Base-by-base conservation (phyloP, 2,329 filamentous ascomycete genomes). In the Diaporthe vaccinii region DNA sequence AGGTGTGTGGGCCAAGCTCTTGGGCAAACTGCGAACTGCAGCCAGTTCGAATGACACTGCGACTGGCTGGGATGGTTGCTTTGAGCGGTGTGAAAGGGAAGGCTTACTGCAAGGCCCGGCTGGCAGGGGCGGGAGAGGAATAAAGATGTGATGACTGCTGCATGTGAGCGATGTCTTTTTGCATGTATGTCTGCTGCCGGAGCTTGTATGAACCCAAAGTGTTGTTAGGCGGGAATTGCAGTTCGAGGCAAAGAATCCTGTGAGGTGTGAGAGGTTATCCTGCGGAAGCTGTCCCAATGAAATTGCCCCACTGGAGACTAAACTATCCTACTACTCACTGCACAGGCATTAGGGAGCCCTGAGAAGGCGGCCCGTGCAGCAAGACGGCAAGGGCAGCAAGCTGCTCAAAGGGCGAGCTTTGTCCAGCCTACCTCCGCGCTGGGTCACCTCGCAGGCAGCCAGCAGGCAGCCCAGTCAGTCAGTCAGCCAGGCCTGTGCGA, bases 281-380 rank as follows among this genome's bases (percentile, higher is more conserved):
- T 20, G 31, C 6, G 44, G 22, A 53, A 53, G 65, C 31, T 28
- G 14, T 68, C 31, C 22, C 36, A 22, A 44, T 5, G 41, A 41
- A 61, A 25, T 61, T 39, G 36, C n/a, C 39, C 36, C n/a, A 62
- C 36, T 28, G n/a, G 36, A 20, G 36, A 28, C 36, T 28, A 20
- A 8, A 10, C 14, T 17, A 3, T 57, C 53, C 39, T 20, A 5
- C 25, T 57, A 25, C 39, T 41, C 12, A 15, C 14, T 28, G 36
- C 36, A 39, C 36, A 58, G 28, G 55, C 55, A 22, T 22, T 28
- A 14, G 7, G n/a, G 39, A 44, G 10, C n/a, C n/a, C 15, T 28
- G 25, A 31, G 41, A 34, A 17, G 25, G 61, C 12, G 61, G 61
- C 61, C 61, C 25, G 61, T 65, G 61, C 61, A 49, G 59, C 25